Evolutionary conservation across 129 eudicot species (phyloP), one percentile per base, ranked within the genome.

Genomic region (Helianthus annuus): DNA sequence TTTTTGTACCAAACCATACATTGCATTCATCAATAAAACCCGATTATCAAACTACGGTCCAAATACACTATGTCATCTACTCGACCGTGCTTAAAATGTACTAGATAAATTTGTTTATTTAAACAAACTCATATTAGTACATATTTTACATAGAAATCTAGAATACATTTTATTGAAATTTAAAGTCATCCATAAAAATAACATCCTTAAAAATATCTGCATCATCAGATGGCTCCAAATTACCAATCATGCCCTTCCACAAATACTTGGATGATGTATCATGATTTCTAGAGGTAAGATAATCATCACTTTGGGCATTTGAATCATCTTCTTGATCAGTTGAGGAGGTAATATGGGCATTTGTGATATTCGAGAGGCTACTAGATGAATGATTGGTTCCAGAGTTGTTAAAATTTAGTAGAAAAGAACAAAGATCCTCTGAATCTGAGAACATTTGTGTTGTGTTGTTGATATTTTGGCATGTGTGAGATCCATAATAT

Each of bases 401-500:
- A 14, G 48, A 24, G 68, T 66, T 66, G 22, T 75, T 48, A 27
- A 75, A 75, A 10, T 75, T 44, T 12, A 34, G 70, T 54, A 75
- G 51, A 66, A 66, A 75, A 11, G 0, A 10, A 6, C 52, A 40
- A 10, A 66, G 79, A 56, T 12, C 68, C 66, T 64, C 49, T 0
- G 79, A 22, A 48, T 45, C 54, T 0, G 73, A 55, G 16, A 75
- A 75, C 67, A 75, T 55, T 13, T 75, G 59, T 56, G 67, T 55
- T 19, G 45, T 34, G 45, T 66, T 56, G 12, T 44, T 14, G 48
- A 42, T 17, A 45, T 65, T 64, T 64, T 60, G 74, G 85, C 95
- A 85, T 15, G 86, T 85, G 45, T 88, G 95, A 10, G 56, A 36
- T 8, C 89, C 82, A 68, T 75, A 78, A 73, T 88, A 88, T 39